These are phyloP conservation scores for Apiospora koreana DNA, from an alignment of 2,329 filamentous ascomycete genomes.

Conservation along the genomic window DNA sequence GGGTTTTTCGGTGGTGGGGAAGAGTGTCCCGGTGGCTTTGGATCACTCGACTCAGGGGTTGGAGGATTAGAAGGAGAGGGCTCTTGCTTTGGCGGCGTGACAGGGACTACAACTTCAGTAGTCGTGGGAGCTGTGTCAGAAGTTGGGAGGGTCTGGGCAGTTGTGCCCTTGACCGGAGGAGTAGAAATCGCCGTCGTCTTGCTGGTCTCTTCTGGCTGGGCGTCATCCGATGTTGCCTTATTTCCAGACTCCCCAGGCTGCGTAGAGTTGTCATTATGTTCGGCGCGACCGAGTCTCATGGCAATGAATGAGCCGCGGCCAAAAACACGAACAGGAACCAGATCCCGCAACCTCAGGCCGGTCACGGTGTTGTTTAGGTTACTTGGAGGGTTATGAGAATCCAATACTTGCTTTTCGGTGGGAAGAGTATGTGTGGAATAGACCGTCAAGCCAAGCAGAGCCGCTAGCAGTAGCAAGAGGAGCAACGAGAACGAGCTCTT, in stretches of 20 bases:
- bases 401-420: background rate
- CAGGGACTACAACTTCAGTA: background rate
- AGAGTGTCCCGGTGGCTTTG: background rate
- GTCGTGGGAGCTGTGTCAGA: background rate
- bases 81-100: background rate
- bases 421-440: background rate
- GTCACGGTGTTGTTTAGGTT: background rate
- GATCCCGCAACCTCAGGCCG: background rate
- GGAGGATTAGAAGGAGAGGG: background rate
- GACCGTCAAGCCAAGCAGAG: background rate
- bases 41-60: background rate
- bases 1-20: background rate
- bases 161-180: background rate
- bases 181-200: background rate
- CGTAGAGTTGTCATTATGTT: background rate
- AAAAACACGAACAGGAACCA: background rate
- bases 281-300: background rate
- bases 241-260: background rate
- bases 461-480: conserved; percentile 5
- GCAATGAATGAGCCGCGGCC: background rate
- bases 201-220: background rate
- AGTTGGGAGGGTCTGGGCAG: background rate
- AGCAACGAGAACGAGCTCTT: background rate
- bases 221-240: background rate
- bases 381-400: background rate